Conservation (phyloP, 2,329 filamentous ascomycete species). For the Chalaropsis ovoidea region DNA sequence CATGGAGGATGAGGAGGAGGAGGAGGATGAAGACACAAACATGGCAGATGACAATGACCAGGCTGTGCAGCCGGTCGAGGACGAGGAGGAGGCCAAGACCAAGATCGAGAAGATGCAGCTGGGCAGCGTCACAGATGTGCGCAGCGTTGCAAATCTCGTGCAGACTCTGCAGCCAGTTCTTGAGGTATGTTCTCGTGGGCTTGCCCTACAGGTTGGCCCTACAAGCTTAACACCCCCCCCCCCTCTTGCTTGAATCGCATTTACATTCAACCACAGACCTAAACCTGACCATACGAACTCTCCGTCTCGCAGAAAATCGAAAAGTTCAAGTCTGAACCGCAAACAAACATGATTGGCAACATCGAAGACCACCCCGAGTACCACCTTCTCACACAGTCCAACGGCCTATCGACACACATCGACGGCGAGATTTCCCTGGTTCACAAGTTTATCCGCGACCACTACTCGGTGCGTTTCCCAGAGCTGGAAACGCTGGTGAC, state of each 20-base stretch:
- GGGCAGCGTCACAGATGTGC: slow-evolving; percentile 62
- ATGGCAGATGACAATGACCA: slow-evolving; percentile 39
- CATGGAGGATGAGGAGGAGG: slow-evolving; percentile 51
- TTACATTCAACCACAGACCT: slow-evolving; percentile 55
- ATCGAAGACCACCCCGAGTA: slow-evolving; percentile 91
- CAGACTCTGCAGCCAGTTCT: slow-evolving; percentile 70
- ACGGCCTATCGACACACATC: slow-evolving; percentile 81
- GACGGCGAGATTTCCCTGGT: slow-evolving; percentile 86
- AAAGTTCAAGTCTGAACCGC: slow-evolving; percentile 60
- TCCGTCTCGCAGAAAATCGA: slow-evolving; percentile 59
- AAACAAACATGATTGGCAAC: slow-evolving; percentile 60
- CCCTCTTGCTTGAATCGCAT: slow-evolving; percentile 34
- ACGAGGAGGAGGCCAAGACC: slow-evolving; percentile 62
- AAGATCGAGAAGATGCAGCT: slow-evolving; percentile 74
- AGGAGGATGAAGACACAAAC: slow-evolving; percentile 51
- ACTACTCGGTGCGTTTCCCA: slow-evolving; percentile 88
- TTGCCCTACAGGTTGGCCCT: neutral
- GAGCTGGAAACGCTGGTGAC: slow-evolving; percentile 84
- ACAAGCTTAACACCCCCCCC: too few relatives aligned
- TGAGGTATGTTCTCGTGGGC: slow-evolving; percentile 52
- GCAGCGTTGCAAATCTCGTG: slow-evolving; percentile 70
- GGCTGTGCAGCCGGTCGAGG: slow-evolving; percentile 44
- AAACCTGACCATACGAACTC: slow-evolving; percentile 36
- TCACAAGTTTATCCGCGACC: slow-evolving; percentile 92
- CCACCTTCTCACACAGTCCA: slow-evolving; percentile 76